Base-by-base conservation (phyloP, 139 green algal genomes). In the Chlamydomonas sp. region DNA sequence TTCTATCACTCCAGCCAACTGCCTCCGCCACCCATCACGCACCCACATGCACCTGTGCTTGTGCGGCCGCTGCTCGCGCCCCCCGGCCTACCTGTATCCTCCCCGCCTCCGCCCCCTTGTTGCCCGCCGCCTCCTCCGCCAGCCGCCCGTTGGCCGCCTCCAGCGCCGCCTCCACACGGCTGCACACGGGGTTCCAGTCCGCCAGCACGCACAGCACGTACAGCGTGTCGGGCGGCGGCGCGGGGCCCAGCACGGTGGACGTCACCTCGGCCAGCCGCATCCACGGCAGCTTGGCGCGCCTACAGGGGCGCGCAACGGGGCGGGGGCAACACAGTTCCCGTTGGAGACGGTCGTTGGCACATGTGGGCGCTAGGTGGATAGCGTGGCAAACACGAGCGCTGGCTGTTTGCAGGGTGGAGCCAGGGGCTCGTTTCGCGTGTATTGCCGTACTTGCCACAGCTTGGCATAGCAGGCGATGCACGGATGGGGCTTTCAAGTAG, bases 141-240 rank as follows among this genome's bases (percentile, higher is more conserved):
- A 92, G n/a, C 80, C 74, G 18, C 31, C 77, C 85, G 16, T 90
- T 49, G 1, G 89, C 90, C 58, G 60, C 80, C 85, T 94, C 77
- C 84, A 92, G 66, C 83, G 72, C 5, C 72, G 85, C 49, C 85
- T 91, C 83, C n/a, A 94, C 75, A 1, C 72, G 78, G 4, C 16
- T 67, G 72, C 91, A 94, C 57, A 91, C 90, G 3, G 91, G 91
- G 68, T 91, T 92, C 90, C 90, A 94, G 79, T 88, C 81, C 6
- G 84, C 87, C 74, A 94, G 85, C 60, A 94, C 63, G n/a, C 71
- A 84, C 68, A 94, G 57, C 49, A 85, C 64, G n/a, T 81, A 31
- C 16, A 93, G 90, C 49, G 20, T 85, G 71, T 94, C 87, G 2
- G 80, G 75, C 0, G 79, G 79, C 1, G 77, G 61, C 16, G 14